Percentiles rank a stretch among this genome's conserved stretches.
Conservation (phyloP, 129 eudicot species). For the Scalesia atractyloides region DNA sequence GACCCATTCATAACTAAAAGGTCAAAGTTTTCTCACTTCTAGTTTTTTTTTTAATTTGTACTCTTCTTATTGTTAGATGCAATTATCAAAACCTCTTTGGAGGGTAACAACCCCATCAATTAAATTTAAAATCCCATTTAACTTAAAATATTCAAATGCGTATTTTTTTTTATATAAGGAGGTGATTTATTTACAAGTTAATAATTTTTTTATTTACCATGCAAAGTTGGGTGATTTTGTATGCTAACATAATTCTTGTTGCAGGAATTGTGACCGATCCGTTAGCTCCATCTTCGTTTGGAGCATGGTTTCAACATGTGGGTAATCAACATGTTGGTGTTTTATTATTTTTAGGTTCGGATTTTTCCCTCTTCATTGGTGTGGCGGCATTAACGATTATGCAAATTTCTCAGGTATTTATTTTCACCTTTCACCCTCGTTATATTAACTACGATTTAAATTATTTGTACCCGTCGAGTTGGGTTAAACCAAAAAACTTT, state of each 20-base stretch:
- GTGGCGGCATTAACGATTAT: conserved; percentile 76
- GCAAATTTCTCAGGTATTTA: conserved; percentile 88
- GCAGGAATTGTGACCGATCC: conserved; percentile 89
- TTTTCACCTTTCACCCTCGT: neutral
- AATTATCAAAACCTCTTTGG: neutral
- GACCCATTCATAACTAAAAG: neutral
- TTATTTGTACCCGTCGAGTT: neutral
- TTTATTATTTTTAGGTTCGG: conserved; percentile 61
- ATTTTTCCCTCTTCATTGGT: conserved; percentile 73
- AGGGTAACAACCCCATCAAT: neutral
- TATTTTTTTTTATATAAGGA: neutral
- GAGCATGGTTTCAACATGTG: conserved; percentile 85
- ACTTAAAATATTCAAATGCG: conserved; percentile 8
- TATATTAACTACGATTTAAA: neutral
- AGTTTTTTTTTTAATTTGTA: neutral
- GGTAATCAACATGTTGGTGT: conserved; percentile 80
- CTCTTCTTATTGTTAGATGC: neutral
- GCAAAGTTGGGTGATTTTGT: neutral
- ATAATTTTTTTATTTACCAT: neutral
- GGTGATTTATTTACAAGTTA: neutral
- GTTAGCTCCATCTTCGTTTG: conserved; percentile 79
- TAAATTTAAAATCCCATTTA: neutral
- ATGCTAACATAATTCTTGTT: neutral
- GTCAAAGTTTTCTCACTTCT: neutral
- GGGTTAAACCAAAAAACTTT: neutral